phyloP scores from a whole-genome alignment of 768 basidiomycete species.

The Pleurotus salmoneostramineus region DNA sequence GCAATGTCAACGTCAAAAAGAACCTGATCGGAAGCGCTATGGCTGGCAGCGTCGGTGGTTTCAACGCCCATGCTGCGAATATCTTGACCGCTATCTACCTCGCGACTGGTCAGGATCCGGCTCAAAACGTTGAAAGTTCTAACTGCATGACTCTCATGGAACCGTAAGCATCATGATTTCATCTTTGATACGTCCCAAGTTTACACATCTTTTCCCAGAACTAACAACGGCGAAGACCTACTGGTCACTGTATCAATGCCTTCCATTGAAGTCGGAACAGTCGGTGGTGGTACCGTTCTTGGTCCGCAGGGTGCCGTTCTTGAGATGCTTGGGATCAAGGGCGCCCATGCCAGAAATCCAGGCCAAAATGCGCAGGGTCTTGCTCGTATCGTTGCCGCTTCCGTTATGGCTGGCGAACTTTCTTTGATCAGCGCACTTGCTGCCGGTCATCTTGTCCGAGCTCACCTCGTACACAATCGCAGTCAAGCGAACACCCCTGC shows the following conservation, averaged over 20 bases:
- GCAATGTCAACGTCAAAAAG: constrained; percentile 94
- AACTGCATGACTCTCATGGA: constrained; percentile 99
- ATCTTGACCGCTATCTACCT: constrained; percentile 94
- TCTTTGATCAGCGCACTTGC: constrained; percentile 90
- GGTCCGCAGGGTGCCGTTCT: constrained; percentile 86
- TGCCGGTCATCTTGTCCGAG: constrained; percentile 90
- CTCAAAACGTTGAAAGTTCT: constrained; percentile 98
- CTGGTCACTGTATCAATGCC: constrained; percentile 96
- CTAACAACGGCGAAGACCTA: constrained; percentile 85
- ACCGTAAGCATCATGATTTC: constrained; percentile 57
- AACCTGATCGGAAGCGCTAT: constrained; percentile 96
- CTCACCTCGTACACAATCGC: constrained; percentile 91
- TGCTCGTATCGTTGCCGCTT: constrained; percentile 84
- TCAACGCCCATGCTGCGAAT: constrained; percentile 98
- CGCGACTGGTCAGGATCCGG: constrained; percentile 97
- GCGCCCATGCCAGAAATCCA: constrained; percentile 82
- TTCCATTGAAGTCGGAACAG: constrained; percentile 96
- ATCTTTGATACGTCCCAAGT: neutral
- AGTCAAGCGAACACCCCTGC: constrained; percentile 78
- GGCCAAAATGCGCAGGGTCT: constrained; percentile 88
- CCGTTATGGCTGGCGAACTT: constrained; percentile 97
- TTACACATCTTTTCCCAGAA: constrained; percentile 35
- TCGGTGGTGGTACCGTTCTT: constrained; percentile 94
- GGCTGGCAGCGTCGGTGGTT: constrained; percentile 97
- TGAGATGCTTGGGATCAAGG: constrained; percentile 90